These are phyloP conservation scores for Venturia nashicola DNA, from an alignment of 2,329 filamentous ascomycete species.

Conservation along the genomic window DNA sequence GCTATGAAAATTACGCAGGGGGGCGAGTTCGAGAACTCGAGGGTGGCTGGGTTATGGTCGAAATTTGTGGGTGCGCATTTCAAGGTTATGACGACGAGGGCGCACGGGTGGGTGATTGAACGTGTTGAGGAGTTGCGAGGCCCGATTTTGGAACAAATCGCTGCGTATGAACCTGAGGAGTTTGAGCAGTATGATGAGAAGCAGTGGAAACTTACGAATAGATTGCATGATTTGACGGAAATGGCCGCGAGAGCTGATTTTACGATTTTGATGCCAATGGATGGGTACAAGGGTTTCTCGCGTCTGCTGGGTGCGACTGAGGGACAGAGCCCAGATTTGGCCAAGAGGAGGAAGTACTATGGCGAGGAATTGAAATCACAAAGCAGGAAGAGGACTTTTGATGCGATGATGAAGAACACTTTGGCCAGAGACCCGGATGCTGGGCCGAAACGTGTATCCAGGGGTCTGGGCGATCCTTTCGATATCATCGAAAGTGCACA, in stretches of 20 bases:
- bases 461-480: background rate
- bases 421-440: background rate
- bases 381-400: background rate
- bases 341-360: background rate
- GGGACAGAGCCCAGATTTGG: background rate
- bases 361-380: background rate
- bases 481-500: background rate
- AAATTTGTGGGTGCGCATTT: background rate
- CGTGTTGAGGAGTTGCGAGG: background rate
- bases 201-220: slow-evolving; percentile 1
- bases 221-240: background rate
- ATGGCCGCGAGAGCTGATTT: background rate
- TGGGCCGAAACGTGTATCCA: background rate
- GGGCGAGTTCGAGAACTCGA: background rate
- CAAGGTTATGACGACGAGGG: background rate
- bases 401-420: background rate
- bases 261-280: background rate
- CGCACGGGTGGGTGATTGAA: background rate
- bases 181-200: background rate
- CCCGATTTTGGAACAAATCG: background rate
- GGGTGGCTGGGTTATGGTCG: background rate
- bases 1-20: background rate
- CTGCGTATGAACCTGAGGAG: background rate
- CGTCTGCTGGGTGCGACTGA: background rate
- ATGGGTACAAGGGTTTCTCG: background rate